Base-by-base conservation (phyloP, 345 rosid species). In the Nephelium lappaceum region DNA sequence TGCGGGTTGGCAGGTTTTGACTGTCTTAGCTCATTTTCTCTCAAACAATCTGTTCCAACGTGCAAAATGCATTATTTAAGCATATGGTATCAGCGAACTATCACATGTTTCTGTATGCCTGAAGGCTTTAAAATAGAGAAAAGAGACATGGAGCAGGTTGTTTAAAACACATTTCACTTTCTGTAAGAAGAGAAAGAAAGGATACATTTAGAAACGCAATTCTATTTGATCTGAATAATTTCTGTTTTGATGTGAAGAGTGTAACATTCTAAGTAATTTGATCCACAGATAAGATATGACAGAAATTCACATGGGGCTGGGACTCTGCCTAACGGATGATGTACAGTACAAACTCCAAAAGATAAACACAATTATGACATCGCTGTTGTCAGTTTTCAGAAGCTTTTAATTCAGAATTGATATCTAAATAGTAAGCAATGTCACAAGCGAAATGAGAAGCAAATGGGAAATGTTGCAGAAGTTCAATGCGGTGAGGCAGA, bases 21-120 rank as follows among this genome's bases (percentile, higher is more conserved):
- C 81, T 93, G 93, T 55, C 98, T 87, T 70, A 92, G 93, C 82
- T 95, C 98, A 42, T 95, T 93, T 81, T 92, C 95, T 86, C 99
- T 92, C 99, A 9, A 95, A 87, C 75, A 95, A 95, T 89, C 97
- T 92, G 90, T 47, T 73, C 77, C 71, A 19, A 43, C 14, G 5
- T 27, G 76, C 39, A 77, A 47, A 31, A 31, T 63, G 7, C 41
- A 67, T 6, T 8, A 69, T 49, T 67, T 61, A 23, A 25, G 42
- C 14, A 61, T 55, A 2, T n/a, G 42, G n/a, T 12, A 41, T 49
- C 27, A 43, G 9, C 4, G 41, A 38, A 15, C 5, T 23, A 23
- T 58, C 41, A 39, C 41, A 65, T 18, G 24, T 12, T 18, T 0
- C 7, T 16, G 18, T 27, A 25, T 9, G 60, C n/a, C 11, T 0